phyloP scores from a whole-genome alignment of 352 stramenopile species.

The Globisporangium viniferum region DNA sequence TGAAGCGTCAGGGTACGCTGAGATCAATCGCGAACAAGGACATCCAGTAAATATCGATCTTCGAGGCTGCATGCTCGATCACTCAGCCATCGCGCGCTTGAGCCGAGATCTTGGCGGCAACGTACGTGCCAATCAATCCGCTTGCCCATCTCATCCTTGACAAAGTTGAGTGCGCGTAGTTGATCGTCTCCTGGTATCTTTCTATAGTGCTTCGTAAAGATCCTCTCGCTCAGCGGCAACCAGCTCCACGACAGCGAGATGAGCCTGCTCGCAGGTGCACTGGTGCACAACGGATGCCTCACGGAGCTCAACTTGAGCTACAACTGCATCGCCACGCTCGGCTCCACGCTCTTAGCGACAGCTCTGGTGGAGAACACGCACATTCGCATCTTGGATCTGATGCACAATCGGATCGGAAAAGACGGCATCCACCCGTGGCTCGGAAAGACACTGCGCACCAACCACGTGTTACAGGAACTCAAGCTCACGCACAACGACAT shows the following conservation, averaged over 20 bases:
- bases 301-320: constrained; percentile 66
- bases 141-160: not conserved
- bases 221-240: constrained; percentile 65
- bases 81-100: constrained; percentile 38
- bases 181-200: not conserved
- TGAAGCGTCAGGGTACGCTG: constrained; percentile 7
- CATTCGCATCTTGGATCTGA: constrained; percentile 52
- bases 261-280: constrained; percentile 41
- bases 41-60: constrained; percentile 34
- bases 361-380: constrained; percentile 37
- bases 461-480: constrained; percentile 45
- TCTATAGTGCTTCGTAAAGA: constrained; percentile 50
- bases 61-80: constrained; percentile 48
- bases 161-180: not conserved
- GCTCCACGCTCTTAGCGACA: constrained; percentile 53
- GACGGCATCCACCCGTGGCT: constrained; percentile 63
- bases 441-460: constrained; percentile 48
- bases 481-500: constrained; percentile 71
- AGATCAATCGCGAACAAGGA: constrained; percentile 2
- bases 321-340: constrained; percentile 52
- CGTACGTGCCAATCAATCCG: constrained; percentile 26
- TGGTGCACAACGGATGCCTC: constrained; percentile 52
- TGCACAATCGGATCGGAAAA: constrained; percentile 64
- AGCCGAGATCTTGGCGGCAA: constrained; percentile 45
- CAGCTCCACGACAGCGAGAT: constrained; percentile 53